A percentile compares a stretch with the other conserved stretches of the same genome.
Evolutionary conservation across 2,329 filamentous ascomycete species (phyloP).

Genomic region (Leptodontidium sp.): DNA sequence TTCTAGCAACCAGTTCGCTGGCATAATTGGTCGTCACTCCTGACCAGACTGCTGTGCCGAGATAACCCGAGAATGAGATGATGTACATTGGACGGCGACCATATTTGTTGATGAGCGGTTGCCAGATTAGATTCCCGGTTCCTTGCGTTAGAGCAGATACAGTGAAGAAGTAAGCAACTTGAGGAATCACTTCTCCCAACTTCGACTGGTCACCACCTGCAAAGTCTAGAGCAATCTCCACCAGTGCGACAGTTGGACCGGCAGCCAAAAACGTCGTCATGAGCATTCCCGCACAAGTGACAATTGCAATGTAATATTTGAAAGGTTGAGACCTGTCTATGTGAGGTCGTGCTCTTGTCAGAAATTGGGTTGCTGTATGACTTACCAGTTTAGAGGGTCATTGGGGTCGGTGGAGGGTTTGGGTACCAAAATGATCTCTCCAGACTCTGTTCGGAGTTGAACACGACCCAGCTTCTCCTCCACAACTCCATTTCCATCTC

Average conservation of each 20-base stretch:
- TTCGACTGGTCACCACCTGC: constrained; percentile 23
- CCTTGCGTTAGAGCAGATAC: constrained; percentile 33
- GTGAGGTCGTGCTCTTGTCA: neutral
- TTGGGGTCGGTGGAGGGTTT: constrained; percentile 48
- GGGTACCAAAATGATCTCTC: constrained; percentile 44
- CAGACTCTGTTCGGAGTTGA: constrained; percentile 32
- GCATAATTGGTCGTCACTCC: constrained; percentile 53
- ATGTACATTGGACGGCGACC: constrained; percentile 36
- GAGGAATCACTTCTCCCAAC: constrained; percentile 22
- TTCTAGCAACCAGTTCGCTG: constrained; percentile 55
- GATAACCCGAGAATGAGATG: constrained; percentile 54
- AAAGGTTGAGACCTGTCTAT: constrained; percentile 26
- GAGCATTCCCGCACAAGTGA: constrained; percentile 31
- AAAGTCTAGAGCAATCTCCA: constrained; percentile 34
- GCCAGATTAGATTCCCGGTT: constrained; percentile 34
- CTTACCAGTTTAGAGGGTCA: constrained; percentile 49
- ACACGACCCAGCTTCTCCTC: constrained; percentile 32
- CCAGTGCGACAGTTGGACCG: constrained; percentile 27
- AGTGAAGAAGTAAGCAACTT: constrained; percentile 36
- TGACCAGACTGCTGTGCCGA: constrained; percentile 53
- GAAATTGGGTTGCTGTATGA: neutral
- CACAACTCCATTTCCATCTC: constrained; percentile 12
- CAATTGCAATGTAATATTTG: constrained; percentile 28
- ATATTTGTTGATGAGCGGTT: constrained; percentile 37
- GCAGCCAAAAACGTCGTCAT: constrained; percentile 33